phyloP scores from a whole-genome alignment of 164 flowering plant species.

The Tetrastigma voinierianum region DNA sequence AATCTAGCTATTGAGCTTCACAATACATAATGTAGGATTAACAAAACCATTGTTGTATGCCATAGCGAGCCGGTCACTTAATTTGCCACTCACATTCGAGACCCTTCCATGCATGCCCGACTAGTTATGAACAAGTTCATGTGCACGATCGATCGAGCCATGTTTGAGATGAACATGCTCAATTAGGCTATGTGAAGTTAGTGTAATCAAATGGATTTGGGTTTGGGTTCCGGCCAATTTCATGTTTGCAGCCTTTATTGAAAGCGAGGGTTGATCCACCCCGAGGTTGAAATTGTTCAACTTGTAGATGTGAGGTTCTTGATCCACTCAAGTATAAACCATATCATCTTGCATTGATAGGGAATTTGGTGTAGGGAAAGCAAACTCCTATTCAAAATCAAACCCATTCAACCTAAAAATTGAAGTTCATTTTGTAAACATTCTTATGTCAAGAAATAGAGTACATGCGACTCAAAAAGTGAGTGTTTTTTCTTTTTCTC shows the following conservation, averaged over 20 bases:
- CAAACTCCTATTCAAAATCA: too few species aligned
- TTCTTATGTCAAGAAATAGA: too few species aligned
- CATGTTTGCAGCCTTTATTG: too few species aligned
- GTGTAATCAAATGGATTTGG: conserved; percentile 63
- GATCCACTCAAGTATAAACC: conserved; percentile 56
- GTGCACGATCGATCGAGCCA: conserved; percentile 74
- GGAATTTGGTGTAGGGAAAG: conserved; percentile 38
- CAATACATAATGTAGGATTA: conserved; percentile 37
- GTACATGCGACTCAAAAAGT: too few species aligned
- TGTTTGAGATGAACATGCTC: conserved; percentile 77
- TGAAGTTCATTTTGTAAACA: too few species aligned
- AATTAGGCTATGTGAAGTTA: conserved; percentile 49
- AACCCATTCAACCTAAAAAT: too few species aligned
- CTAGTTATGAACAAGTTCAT: conserved; percentile 39
- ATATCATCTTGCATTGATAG: conserved; percentile 27
- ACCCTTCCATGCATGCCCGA: conserved; percentile 74
- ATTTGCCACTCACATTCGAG: conserved; percentile 67
- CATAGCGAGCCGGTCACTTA: conserved; percentile 92
- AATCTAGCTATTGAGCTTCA: too few species aligned
- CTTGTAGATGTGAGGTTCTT: conserved; percentile 63
- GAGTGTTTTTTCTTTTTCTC: too few species aligned
- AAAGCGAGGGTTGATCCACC: too few species aligned
- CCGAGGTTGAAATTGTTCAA: too few species aligned
- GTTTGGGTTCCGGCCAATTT: too few species aligned
- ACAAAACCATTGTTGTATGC: conserved; percentile 66